Evolutionary conservation across 768 basidiomycete species (phyloP), one percentile per base, ranked within the genome.

Genomic region (Clavulina sp.): DNA sequence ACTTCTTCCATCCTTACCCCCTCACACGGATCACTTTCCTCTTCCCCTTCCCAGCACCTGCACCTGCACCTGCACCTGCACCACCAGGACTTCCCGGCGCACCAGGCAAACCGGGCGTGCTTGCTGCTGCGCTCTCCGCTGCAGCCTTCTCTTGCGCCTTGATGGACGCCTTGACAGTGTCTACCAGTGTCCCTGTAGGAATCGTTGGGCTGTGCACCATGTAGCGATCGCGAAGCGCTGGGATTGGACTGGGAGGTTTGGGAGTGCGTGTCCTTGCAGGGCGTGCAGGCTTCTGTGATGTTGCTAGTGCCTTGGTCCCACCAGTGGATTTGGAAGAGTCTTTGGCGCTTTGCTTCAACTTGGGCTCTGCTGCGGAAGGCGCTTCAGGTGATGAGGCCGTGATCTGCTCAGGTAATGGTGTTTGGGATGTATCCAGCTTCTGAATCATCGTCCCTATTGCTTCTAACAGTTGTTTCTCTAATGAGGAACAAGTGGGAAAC

Each of bases 121-220:
- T 31, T 23, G 5, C 23, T 29, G 16, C 53, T 26, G 48, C 69
- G 64, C 40, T 67, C 65, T 47, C 72, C 73, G 59, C 61, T 18
- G 52, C 62, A 62, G 51, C 80, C 76, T 52, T 67, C 43, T 28
- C 13, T 24, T 46, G 68, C n/a, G n/a, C n/a, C 30, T 73, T 84
- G 76, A 89, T 79, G 1, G 86, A 87, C 0, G 86, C 83, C 64
- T 88, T 89, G 34, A 91, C 74, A 0, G 85, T 77, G 34, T 88
- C 82, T 32, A 93, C 70, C 31, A 91, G 72, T 41, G 88, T 75
- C 4, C 86, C 86, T 0, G 78, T 72, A 32, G 81, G 75, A 5
- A 87, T 67, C 5, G 80, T 75, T 5, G 87, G 88, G 1, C 84
- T 85, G 59, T 87, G 86, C 2, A 79, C 71, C 5, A 85, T 86